These are phyloP conservation scores for Wilcoxina mikolae DNA, from an alignment of 495 filamentous ascomycete genomes.

Conservation along the genomic window DNA sequence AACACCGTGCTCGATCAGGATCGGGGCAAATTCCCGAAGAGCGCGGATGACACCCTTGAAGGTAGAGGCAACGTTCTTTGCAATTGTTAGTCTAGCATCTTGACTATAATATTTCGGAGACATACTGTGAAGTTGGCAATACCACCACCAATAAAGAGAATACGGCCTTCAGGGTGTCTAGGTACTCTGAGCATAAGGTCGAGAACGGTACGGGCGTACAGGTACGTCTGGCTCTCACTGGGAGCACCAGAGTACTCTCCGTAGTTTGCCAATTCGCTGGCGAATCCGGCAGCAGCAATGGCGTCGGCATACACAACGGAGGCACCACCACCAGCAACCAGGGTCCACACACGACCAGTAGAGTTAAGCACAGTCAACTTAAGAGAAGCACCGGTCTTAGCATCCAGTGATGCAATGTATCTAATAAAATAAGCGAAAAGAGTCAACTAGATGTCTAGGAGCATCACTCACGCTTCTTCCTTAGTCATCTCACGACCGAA, in stretches of 20 bases:
- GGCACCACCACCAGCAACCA: constrained; percentile 97
- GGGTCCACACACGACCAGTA: constrained; percentile 85
- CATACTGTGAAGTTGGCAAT: constrained; percentile 97
- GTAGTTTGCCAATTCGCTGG: constrained; percentile 95
- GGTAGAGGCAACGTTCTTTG: constrained; percentile 66
- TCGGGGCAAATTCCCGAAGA: constrained; percentile 73
- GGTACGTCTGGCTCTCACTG: constrained; percentile 94
- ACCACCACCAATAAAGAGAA: constrained; percentile 97
- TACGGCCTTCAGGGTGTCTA: constrained; percentile 74
- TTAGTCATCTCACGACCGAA: constrained; percentile 97
- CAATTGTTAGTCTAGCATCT: constrained; percentile 15
- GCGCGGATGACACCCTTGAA: constrained; percentile 99
- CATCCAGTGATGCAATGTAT: constrained; percentile 95
- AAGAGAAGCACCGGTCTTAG: constrained; percentile 96
- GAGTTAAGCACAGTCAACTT: constrained; percentile 94
- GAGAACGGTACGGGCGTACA: constrained; percentile 91
- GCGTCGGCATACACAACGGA: constrained; percentile 98
- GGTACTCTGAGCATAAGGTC: constrained; percentile 96
- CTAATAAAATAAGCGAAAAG: constrained; percentile 16
- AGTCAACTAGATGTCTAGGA: neutral
- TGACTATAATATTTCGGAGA: constrained; percentile 2
- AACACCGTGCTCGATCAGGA: constrained; percentile 88
- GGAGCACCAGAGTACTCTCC: constrained; percentile 99
- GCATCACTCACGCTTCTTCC: constrained; percentile 56
- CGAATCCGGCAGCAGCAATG: constrained; percentile 91